Evolutionary conservation across 1,139 yeast genomes (phyloP).

Genomic region (Blastobotrys ciferrii): DNA sequence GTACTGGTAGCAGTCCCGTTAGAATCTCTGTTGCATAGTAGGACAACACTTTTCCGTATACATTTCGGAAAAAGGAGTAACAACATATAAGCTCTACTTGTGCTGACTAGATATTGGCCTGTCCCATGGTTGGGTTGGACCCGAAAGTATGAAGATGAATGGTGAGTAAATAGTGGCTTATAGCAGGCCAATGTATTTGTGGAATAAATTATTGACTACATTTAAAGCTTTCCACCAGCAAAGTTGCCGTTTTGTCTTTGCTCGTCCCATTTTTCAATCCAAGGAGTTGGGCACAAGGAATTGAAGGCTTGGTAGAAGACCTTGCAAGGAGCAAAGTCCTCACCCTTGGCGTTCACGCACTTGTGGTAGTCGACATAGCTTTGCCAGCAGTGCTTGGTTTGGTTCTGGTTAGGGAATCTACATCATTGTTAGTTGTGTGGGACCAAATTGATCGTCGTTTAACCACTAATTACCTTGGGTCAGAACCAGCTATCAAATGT

Average conservation of each 20-base stretch:
- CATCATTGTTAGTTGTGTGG: neutral
- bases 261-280: slow-evolving; percentile 96
- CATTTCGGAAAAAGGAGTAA: too few relatives aligned
- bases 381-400: slow-evolving; percentile 98
- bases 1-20: too few relatives aligned
- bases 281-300: slow-evolving; percentile 86
- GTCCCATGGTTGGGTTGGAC: too few relatives aligned
- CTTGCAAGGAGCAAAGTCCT: slow-evolving; percentile 96
- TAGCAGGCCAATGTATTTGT: neutral
- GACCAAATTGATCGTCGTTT: neutral
- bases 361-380: slow-evolving; percentile 96
- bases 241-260: slow-evolving; percentile 77
- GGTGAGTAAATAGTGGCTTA: slow-evolving; percentile 7
- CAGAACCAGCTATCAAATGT: slow-evolving; percentile 10
- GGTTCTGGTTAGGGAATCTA: slow-evolving; percentile 81
- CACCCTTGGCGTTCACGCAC: slow-evolving; percentile 95
- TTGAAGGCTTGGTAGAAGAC: slow-evolving; percentile 89
- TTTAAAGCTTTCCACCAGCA: slow-evolving; percentile 52
- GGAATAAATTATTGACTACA: neutral
- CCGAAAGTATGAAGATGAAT: neutral
- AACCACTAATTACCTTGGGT: slow-evolving; percentile 22
- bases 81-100: too few relatives aligned
- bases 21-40: too few relatives aligned
- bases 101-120: too few relatives aligned
- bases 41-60: too few relatives aligned